Evolutionary conservation across 2,329 filamentous ascomycete genomes (phyloP), one percentile per base, ranked within the genome.

Genomic region (Penicillium sp.): DNA sequence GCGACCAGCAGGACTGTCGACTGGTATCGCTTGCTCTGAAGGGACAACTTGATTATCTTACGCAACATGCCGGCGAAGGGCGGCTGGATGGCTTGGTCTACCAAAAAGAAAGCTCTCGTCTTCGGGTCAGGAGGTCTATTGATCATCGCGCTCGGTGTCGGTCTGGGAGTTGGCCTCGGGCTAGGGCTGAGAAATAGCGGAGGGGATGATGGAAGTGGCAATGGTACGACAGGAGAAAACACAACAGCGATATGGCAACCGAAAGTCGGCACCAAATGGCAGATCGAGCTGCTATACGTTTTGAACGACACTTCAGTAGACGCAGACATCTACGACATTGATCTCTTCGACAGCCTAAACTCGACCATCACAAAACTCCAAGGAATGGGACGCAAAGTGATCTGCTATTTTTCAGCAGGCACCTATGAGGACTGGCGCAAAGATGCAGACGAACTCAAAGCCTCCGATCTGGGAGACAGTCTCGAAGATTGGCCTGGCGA

Each of bases 351-450:
- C 55, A 84, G 82, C 50, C 71, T 75, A 6, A 74, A 76, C 14
- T 67, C 73, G 7, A 79, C 74, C 1, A 82, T 87, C 50, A 58
- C 71, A 3, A 68, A 71, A 5, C 74, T 87, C 14, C 81, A 86
- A 43, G 61, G 63, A 3, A 66, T 78, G 27, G 82, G 81, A 9
- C 83, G 83, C 67, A 85, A 83, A 59, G 83, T 90, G 53, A 87
- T 91, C 57, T 91, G 89, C 77, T 91, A 91, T 74, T 91, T 91
- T 76, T 88, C 85, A 51, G 87, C 87, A 0, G 89, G 89, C 1
- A 87, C 84, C 8, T 90, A 82, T 64, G 89, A 91, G 72, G 69
- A 84, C 51, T 84, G 81, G 76, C 81, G 88, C 3, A 73, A 79
- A 1, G 89, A 91, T 68, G 78, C 80, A 19, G 68, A 67, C 29